Conservation (phyloP, 192 early-diverging fungal genomes). For the Martensiomyces pterosporus region DNA sequence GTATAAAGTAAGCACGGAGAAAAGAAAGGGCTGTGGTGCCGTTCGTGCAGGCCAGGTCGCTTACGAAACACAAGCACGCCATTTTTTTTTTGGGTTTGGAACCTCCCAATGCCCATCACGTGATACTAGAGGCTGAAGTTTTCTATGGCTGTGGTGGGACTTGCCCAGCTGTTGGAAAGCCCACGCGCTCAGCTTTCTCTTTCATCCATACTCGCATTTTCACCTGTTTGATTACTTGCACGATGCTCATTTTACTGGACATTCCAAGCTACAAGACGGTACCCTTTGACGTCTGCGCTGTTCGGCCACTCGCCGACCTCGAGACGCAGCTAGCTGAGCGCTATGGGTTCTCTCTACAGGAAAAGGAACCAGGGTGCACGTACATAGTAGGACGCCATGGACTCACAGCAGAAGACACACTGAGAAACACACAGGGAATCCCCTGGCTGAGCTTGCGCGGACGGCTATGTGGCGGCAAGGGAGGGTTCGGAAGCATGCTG, state of each 20-base stretch:
- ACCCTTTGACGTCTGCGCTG: constrained; percentile 19
- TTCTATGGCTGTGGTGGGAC: no score
- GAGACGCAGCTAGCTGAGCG: constrained; percentile 8
- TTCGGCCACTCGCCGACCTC: constrained; percentile 25
- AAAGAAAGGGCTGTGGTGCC: no score
- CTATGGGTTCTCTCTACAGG: not conserved
- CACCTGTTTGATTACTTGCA: constrained; percentile 1
- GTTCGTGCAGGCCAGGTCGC: no score
- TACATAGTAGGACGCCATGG: constrained; percentile 36
- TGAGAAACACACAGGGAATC: not conserved
- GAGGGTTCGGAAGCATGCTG: constrained; percentile 94
- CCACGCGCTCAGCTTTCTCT: no score
- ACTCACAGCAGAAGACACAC: constrained; percentile 10
- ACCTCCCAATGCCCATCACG: no score
- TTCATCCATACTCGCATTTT: no score
- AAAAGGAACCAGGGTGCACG: not conserved
- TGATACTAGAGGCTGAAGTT: no score
- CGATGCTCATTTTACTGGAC: constrained; percentile 33
- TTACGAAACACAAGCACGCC: no score
- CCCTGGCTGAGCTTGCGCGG: constrained; percentile 23
- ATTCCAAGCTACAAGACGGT: constrained; percentile 12
- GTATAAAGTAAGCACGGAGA: no score
- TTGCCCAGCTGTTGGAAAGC: no score
- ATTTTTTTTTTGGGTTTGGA: no score
- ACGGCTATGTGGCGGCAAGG: constrained; percentile 78